Evolutionary conservation across 108 stramenopile genomes (phyloP), one percentile per base, ranked within the genome.

Genomic region (Aurantiochytrium sp.): DNA sequence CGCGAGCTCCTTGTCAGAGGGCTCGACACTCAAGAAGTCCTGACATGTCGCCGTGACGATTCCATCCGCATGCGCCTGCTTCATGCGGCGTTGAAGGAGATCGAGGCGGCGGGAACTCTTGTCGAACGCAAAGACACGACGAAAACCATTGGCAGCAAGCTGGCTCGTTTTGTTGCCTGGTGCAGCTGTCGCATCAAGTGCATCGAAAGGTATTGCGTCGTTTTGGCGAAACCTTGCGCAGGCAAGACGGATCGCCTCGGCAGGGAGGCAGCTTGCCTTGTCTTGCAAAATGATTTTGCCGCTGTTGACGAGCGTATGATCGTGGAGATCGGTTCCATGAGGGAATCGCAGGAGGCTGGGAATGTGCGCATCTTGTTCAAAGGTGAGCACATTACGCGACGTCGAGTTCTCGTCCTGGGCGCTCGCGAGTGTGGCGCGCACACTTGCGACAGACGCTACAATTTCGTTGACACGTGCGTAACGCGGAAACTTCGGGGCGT

Each of bases 141-240:
- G 76, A 69, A 88, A n/a, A 14, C 72, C 60, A 47, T 35, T 60
- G 58, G 25, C 72, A 44, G 98, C 98, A 72, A 97, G 94, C 92
- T 99, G 99, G 87, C 95, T 95, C 21, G 99, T 98, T 90, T 99
- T 99, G 91, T 99, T 99, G 2, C 99, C 99, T 4, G 99, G 99
- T 44, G 99, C 98, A 18, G 98, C 96, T 90, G 98, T 98, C n/a
- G 99, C 99, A 92, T 99, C 99, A 53, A 99, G 10, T 5, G 59
- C 88, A 43, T 44, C 45, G 5, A 88, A 49, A 5, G 87, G 93
- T 25, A 93, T 94, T 88, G 96, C 95, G 28, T 91, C 92, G 47
- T 44, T 23, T 60, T 47, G 57, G 4, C 16, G 2, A 16, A 35
- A 91, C 92, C 5, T 89, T 44, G 45, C 59, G 6, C 45, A 76